phyloP scores from a whole-genome alignment of 129 eudicot species.

The Pulicaria dysenterica region DNA sequence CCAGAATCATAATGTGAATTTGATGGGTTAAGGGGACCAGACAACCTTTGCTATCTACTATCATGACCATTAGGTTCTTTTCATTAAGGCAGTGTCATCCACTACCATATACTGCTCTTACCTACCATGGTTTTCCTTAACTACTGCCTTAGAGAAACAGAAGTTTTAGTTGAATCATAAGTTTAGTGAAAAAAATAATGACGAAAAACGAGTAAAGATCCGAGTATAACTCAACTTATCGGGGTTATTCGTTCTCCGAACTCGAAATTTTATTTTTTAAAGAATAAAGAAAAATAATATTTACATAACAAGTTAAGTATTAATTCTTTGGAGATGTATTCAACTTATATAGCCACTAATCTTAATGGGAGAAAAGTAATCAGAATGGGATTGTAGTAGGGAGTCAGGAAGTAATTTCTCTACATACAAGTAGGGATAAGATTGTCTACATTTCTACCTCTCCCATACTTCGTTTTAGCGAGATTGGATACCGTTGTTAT shows the following conservation, averaged over 20 bases:
- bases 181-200: not conserved
- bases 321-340: not conserved
- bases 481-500: too few relatives aligned
- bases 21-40: constrained; percentile 36
- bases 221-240: too few relatives aligned
- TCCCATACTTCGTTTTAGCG: too few relatives aligned
- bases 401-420: too few relatives aligned
- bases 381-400: constrained; percentile 3
- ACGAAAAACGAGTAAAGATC: not conserved
- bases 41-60: constrained; percentile 29
- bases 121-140: constrained; percentile 14
- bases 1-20: constrained; percentile 31
- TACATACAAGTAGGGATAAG: too few relatives aligned
- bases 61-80: constrained; percentile 19
- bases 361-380: constrained; percentile 1
- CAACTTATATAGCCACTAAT: not conserved
- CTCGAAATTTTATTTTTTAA: too few relatives aligned
- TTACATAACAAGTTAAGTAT: too few relatives aligned
- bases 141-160: not conserved
- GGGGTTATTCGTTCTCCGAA: too few relatives aligned
- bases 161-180: not conserved
- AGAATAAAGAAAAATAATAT: too few relatives aligned
- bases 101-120: constrained; percentile 14
- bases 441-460: too few relatives aligned
- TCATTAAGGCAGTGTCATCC: constrained; percentile 27